Percentiles rank a stretch among this genome's conserved stretches.
Evolutionary conservation across 805 yeast species (phyloP).

Genomic region (Candida saitoana): DNA sequence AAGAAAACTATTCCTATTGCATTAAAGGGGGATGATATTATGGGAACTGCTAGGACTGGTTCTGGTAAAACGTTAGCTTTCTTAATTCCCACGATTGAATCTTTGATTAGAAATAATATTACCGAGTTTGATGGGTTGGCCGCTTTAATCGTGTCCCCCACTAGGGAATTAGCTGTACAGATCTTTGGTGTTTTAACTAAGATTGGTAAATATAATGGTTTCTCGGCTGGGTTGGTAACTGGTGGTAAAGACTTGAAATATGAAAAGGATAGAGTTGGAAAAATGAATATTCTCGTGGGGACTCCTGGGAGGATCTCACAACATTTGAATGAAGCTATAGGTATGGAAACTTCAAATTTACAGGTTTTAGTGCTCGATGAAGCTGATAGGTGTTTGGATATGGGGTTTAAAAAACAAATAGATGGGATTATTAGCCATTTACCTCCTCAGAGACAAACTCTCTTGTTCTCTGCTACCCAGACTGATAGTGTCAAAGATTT

Average conservation of each 20-base stretch:
- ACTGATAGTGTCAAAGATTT: conserved; percentile 77
- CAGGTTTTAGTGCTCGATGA: conserved; percentile 83
- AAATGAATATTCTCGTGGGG: conserved; percentile 79
- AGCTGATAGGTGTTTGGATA: conserved; percentile 88
- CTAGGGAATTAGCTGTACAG: conserved; percentile 88
- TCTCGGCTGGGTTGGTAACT: conserved; percentile 87
- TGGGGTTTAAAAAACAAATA: conserved; percentile 84
- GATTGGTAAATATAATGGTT: conserved; percentile 68
- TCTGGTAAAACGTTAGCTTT: conserved; percentile 91
- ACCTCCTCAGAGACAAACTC: conserved; percentile 78
- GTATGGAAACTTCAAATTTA: conserved; percentile 67
- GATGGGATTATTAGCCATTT: conserved; percentile 76
- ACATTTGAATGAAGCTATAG: conserved; percentile 85
- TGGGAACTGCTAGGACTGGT: conserved; percentile 88
- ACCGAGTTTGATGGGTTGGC: conserved; percentile 85
- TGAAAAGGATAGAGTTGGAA: conserved; percentile 75
- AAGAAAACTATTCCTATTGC: conserved; percentile 70
- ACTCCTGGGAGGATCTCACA: conserved; percentile 91
- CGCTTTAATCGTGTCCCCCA: conserved; percentile 85
- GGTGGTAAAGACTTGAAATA: conserved; percentile 87
- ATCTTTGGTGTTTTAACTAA: conserved; percentile 82
- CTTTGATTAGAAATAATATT: conserved; percentile 65
- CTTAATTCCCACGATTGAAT: conserved; percentile 73
- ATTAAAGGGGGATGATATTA: conserved; percentile 70
- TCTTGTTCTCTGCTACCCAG: conserved; percentile 85